Conservation (phyloP, 441 rosid genomes). For the Gossypium laxum region DNA sequence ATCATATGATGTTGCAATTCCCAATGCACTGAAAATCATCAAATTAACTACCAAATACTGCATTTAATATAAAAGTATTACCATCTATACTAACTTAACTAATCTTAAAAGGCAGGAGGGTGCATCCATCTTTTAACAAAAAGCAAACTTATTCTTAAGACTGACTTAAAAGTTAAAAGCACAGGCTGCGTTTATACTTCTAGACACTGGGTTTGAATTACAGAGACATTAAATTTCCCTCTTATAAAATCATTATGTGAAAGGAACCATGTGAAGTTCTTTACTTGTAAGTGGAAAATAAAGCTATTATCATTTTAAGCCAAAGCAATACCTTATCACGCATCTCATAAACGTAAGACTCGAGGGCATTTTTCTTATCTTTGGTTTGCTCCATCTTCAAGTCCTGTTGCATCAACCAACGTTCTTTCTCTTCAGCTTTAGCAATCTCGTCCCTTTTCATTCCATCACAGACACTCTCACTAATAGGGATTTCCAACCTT, state of each 20-base stretch:
- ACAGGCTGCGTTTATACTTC: not conserved
- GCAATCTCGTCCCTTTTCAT: slow-evolving; percentile 40
- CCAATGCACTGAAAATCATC: not conserved
- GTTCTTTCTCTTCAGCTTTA: slow-evolving; percentile 44
- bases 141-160: not conserved
- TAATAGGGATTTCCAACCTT: slow-evolving; percentile 41
- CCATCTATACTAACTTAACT: not conserved
- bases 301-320: not conserved
- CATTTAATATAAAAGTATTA: not conserved
- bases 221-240: not conserved
- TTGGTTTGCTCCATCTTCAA: slow-evolving; percentile 54
- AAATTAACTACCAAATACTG: not conserved
- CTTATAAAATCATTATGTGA: not conserved
- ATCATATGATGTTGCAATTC: not conserved
- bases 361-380: slow-evolving; percentile 60
- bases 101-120: not conserved
- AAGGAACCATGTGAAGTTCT: not conserved
- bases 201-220: not conserved
- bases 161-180: not conserved
- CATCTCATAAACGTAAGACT: slow-evolving; percentile 63
- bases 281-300: not conserved
- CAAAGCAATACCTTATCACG: slow-evolving; percentile 45
- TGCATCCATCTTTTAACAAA: not conserved
- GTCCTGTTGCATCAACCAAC: slow-evolving; percentile 48
- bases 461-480: slow-evolving; percentile 35